Percentiles rank a stretch among this genome's conserved stretches.
phyloP scores from a whole-genome alignment of 306 rosid species.

The Fragaria nilgerrensis region DNA sequence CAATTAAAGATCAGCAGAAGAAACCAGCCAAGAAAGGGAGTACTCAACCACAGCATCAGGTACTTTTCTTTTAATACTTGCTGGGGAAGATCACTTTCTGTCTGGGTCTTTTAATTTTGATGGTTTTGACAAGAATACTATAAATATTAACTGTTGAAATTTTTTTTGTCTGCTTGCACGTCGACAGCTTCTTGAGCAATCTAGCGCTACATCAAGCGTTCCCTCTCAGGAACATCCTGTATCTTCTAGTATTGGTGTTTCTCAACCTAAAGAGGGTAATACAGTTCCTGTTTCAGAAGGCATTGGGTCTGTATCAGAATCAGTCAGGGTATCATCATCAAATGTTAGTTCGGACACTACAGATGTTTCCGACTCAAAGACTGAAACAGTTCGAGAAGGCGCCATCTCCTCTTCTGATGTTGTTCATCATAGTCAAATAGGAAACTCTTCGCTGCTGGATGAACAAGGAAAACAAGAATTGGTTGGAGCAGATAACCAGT shows the following conservation, averaged over 20 bases:
- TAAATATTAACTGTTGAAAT: neutral
- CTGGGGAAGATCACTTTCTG: conserved; percentile 2
- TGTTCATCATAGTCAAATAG: conserved; percentile 29
- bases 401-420: conserved; percentile 13
- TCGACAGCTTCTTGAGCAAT: conserved; percentile 50
- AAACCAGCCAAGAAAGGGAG: conserved; percentile 49
- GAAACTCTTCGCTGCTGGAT: conserved; percentile 29
- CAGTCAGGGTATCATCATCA: conserved; percentile 28
- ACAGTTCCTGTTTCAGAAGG: conserved; percentile 22
- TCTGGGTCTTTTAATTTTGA: conserved; percentile 8
- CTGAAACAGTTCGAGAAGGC: conserved; percentile 24
- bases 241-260: conserved; percentile 37
- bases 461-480: conserved; percentile 29
- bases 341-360: conserved; percentile 19
- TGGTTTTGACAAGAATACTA: neutral
- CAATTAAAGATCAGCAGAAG: conserved; percentile 62
- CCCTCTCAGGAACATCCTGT: conserved; percentile 36
- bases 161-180: conserved; percentile 16
- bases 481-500: conserved; percentile 30
- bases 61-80: conserved; percentile 25
- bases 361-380: conserved; percentile 38
- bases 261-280: conserved; percentile 40
- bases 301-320: conserved; percentile 32
- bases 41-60: conserved; percentile 61
- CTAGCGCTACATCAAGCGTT: conserved; percentile 33